These are phyloP conservation scores for Tagetes erecta DNA, from an alignment of 129 eudicot genomes.

Conservation along the genomic window DNA sequence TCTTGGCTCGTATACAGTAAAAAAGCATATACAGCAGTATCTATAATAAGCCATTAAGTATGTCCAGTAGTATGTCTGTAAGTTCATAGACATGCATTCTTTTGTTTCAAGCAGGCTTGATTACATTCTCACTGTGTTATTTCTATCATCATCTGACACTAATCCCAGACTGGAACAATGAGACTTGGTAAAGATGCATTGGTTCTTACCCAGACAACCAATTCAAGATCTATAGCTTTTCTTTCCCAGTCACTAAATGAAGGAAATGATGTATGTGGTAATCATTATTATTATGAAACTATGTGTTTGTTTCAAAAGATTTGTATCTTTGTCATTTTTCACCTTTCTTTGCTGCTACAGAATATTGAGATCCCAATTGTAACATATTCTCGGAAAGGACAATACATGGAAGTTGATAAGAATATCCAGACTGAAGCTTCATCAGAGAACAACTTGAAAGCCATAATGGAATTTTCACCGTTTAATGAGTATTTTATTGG, in stretches of 20 bases:
- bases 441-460: slow-evolving; percentile 51
- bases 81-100: neutral
- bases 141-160: neutral
- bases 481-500: slow-evolving; percentile 71
- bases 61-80: neutral
- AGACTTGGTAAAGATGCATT: slow-evolving; percentile 76
- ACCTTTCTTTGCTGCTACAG: slow-evolving; percentile 11
- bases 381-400: slow-evolving; percentile 14
- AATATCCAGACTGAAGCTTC: slow-evolving; percentile 53
- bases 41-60: neutral
- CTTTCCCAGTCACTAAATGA: slow-evolving; percentile 57
- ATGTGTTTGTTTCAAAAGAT: neutral
- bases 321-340: neutral
- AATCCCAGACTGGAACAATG: slow-evolving; percentile 70
- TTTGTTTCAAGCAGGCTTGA: neutral
- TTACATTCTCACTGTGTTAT: neutral
- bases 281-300: slow-evolving; percentile 16
- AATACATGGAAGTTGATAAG: slow-evolving; percentile 16
- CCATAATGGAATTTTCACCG: slow-evolving; percentile 61
- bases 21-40: neutral
- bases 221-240: slow-evolving; percentile 71
- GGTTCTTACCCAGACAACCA: slow-evolving; percentile 68
- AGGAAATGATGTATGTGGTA: slow-evolving; percentile 21
- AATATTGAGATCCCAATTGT: slow-evolving; percentile 18
- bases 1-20: neutral